Evolutionary conservation across 345 rosid species (phyloP), one percentile per base, ranked within the genome.

Genomic region (Corchorus capsularis): DNA sequence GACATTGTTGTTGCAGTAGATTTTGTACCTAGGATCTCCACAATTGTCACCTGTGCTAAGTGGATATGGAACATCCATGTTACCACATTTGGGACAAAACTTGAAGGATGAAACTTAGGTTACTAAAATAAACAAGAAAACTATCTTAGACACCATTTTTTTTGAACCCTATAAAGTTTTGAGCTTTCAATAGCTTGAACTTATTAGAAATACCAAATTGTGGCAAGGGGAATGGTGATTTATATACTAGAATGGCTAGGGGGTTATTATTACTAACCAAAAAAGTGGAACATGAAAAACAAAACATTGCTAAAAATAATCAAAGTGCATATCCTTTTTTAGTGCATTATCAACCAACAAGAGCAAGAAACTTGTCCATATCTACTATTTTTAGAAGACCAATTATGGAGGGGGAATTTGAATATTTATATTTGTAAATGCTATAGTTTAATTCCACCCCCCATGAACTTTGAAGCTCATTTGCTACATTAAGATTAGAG

Each of bases 71-170:
- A 87, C 87, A 74, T 77, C 84, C 65, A 73, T 75, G 70, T 50
- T 78, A 4, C 90, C 92, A 75, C 94, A 90, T 82, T 82, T 84
- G 3, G 89, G 89, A 65, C 91, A 90, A 70, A 75, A 63, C 63
- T 41, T 62, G 17, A 63, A 39, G 20, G 84, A 59, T 70, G 86
- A 77, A 27, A 75, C 83, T 45, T 57, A 80, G 80, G 82, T 46
- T 50, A 69, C 61, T 50, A 80, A 83, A 73, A 63, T 50, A 69
- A 83, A 45, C 56, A 81, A 10, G 45, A 75, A 53, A 57, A 71
- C 32, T 20, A 81, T 7, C 32, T 79, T 54, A 59, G 72, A 43
- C 79, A 78, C 73, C 80, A 81, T 87, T 37, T 41, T 27, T 61
- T 19, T 27, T 27, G 0, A 27, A 27, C 27, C 27, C 27, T 27